Evolutionary conservation across 441 rosid genomes (phyloP).

Genomic region (Adansonia madagascariensis): DNA sequence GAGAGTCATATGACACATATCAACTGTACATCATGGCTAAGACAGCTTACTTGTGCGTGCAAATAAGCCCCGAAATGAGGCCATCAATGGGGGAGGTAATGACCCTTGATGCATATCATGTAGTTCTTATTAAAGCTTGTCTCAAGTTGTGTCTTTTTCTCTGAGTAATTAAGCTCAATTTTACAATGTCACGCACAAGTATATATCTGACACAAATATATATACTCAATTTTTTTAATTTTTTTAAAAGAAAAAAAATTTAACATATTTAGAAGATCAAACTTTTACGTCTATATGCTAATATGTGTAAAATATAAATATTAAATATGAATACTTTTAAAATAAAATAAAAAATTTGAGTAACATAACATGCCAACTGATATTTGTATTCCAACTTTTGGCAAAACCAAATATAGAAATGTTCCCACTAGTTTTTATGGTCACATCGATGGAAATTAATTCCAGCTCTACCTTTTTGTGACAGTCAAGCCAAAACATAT

Average conservation of each 20-base stretch:
- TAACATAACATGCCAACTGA: no score
- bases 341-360: no score
- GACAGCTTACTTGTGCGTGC: slow-evolving; percentile 49
- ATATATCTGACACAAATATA: no score
- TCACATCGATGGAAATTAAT: background rate
- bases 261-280: no score
- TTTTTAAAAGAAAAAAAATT: no score
- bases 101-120: background rate
- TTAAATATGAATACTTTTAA: no score
- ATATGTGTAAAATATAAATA: no score
- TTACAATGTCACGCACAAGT: no score
- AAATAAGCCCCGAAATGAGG: slow-evolving; percentile 56
- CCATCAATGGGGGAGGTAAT: slow-evolving; percentile 67
- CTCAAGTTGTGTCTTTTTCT: no score
- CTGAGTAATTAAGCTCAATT: no score
- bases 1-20: slow-evolving; percentile 45
- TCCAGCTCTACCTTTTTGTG: background rate
- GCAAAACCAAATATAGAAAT: background rate
- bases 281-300: no score
- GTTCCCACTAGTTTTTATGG: background rate
- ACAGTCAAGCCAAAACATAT: background rate
- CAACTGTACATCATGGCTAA: slow-evolving; percentile 57
- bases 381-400: background rate
- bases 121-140: background rate
- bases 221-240: no score